Evolutionary conservation across 2,329 filamentous ascomycete species (phyloP).

Genomic region (Stagonosporopsis cucurbitacearum): DNA sequence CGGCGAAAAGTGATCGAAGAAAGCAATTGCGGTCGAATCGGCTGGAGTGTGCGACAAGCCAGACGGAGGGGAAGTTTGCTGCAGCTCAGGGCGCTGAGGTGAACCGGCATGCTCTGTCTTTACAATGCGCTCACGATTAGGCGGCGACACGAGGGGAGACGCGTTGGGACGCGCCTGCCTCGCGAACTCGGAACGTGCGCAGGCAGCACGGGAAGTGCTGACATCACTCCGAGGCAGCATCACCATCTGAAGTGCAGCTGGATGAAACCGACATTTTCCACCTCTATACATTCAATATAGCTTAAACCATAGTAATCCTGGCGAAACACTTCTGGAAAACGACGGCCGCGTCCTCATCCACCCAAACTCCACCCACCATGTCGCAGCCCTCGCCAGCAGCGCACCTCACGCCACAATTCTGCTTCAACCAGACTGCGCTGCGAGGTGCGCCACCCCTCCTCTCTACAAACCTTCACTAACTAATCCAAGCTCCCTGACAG

Average conservation of each 20-base stretch:
- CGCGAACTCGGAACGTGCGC: slow-evolving; percentile 18
- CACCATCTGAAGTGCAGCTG: not conserved
- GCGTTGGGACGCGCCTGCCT: slow-evolving; percentile 33
- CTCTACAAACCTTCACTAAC: slow-evolving; percentile 38
- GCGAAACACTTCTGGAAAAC: slow-evolving; percentile 42
- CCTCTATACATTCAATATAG: not conserved
- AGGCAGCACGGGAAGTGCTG: slow-evolving; percentile 34
- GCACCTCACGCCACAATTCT: slow-evolving; percentile 56
- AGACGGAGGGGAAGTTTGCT: slow-evolving; percentile 16
- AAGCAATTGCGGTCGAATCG: slow-evolving; percentile 17
- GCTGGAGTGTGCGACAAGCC: slow-evolving; percentile 4
- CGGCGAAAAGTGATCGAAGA: slow-evolving; percentile 8
- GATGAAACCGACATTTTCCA: not conserved
- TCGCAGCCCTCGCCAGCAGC: slow-evolving; percentile 51
- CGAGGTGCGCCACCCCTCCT: slow-evolving; percentile 48
- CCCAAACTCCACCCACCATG: slow-evolving; percentile 40
- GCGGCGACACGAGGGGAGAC: slow-evolving; percentile 18
- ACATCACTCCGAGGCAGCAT: slow-evolving; percentile 36
- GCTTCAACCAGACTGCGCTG: slow-evolving; percentile 59
- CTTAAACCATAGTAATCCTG: slow-evolving; percentile 21
- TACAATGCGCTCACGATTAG: slow-evolving; percentile 25
- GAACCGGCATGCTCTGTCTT: slow-evolving; percentile 41
- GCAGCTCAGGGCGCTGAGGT: slow-evolving; percentile 36
- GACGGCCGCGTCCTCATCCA: slow-evolving; percentile 22
- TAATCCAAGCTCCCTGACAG: slow-evolving; percentile 58